Evolutionary conservation across 1,284 basidiomycete species (phyloP).

Genomic region (Cryptococcus sp.): DNA sequence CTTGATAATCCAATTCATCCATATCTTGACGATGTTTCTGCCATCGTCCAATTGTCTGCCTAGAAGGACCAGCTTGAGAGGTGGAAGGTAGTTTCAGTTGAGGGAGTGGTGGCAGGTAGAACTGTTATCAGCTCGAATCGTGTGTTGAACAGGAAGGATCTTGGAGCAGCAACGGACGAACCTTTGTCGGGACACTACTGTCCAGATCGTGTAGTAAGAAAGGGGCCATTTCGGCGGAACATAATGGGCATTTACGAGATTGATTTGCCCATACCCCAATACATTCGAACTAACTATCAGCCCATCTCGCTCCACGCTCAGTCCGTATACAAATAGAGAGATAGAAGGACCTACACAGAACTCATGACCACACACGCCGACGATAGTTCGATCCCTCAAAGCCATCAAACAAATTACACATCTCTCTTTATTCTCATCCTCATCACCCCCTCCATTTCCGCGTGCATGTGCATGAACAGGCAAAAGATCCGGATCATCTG

Average conservation of each 20-base stretch:
- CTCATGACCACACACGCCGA: conserved; percentile 72
- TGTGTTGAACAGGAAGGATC: too few relatives aligned
- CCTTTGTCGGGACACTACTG: conserved; percentile 37
- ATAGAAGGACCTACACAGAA: conserved; percentile 56
- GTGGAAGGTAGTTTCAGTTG: conserved; percentile 12
- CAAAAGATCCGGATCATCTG: conserved; percentile 18
- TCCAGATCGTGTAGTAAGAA: conserved; percentile 68
- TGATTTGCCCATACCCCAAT: conserved; percentile 74
- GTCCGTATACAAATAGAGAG: too few relatives aligned
- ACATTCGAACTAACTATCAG: conserved; percentile 64
- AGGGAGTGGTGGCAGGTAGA: conserved; percentile 65
- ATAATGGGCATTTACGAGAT: conserved; percentile 65
- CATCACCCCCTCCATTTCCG: conserved; percentile 6
- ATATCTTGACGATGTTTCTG: conserved; percentile 54
- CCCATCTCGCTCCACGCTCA: background rate
- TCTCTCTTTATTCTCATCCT: conserved; percentile 30
- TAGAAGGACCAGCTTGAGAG: conserved; percentile 13
- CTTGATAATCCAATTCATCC: conserved; percentile 63
- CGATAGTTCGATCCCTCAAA: conserved; percentile 68
- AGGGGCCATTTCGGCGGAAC: conserved; percentile 65
- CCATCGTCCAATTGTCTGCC: conserved; percentile 7
- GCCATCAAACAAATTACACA: conserved; percentile 69
- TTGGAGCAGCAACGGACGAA: conserved; percentile 12
- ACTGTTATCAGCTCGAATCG: conserved; percentile 48
- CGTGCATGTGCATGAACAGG: too few relatives aligned